phyloP scores from a whole-genome alignment of 2,329 filamentous ascomycete species.

The Trichothecium roseum region DNA sequence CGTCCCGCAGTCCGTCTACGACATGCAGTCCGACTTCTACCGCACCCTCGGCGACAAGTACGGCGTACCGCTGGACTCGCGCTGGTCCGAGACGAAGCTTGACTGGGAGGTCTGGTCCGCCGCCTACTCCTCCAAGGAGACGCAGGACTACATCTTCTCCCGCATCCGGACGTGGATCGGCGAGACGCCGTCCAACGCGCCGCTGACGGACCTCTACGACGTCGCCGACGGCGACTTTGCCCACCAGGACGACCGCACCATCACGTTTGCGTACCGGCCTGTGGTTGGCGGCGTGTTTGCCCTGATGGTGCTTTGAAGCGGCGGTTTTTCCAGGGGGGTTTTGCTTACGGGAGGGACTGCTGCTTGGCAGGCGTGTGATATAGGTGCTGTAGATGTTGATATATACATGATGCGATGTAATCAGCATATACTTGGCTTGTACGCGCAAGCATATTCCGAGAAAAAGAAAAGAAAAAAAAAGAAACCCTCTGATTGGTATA shows the following conservation, averaged over 20 bases:
- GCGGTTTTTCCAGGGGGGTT: neutral
- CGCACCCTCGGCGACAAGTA: constrained; percentile 59
- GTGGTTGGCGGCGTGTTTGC: constrained; percentile 76
- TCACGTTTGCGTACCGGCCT: constrained; percentile 66
- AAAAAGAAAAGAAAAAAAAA: too few relatives aligned
- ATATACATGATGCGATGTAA: too few relatives aligned
- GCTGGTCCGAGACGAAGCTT: constrained; percentile 73
- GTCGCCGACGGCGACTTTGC: constrained; percentile 59
- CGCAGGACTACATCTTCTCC: constrained; percentile 55
- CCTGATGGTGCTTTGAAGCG: constrained; percentile 50
- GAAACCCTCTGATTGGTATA: too few relatives aligned
- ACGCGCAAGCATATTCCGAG: too few relatives aligned
- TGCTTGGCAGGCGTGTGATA: too few relatives aligned
- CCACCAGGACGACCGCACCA: constrained; percentile 25
- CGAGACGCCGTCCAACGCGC: constrained; percentile 57
- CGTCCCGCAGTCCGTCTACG: constrained; percentile 65
- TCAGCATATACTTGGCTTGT: too few relatives aligned
- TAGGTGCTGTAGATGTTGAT: too few relatives aligned
- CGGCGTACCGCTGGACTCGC: constrained; percentile 72
- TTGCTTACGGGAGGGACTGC: too few relatives aligned
- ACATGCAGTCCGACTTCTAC: constrained; percentile 71
- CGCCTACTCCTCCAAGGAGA: constrained; percentile 54
- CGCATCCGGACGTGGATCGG: constrained; percentile 66
- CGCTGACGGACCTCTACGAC: constrained; percentile 71
- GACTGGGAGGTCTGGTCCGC: constrained; percentile 85